These are phyloP conservation scores for Myxozyma geophila DNA, from an alignment of 805 yeast species.

Conservation along the genomic window DNA sequence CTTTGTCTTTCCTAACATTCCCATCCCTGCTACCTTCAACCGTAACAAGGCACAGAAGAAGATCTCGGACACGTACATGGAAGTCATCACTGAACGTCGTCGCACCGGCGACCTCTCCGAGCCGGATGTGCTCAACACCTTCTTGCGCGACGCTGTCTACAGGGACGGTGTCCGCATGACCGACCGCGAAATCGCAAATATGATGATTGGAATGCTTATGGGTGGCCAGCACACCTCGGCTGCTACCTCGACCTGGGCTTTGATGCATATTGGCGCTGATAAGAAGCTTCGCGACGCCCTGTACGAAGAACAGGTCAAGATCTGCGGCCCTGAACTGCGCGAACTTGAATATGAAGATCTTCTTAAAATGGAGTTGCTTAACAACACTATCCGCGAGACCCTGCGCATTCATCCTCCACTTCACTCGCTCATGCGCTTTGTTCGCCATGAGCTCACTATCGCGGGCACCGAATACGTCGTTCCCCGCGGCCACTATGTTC, in stretches of 20 bases:
- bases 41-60: conserved; percentile 88
- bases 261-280: conserved; percentile 85
- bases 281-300: conserved; percentile 85
- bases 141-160: conserved; percentile 80
- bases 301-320: conserved; percentile 70
- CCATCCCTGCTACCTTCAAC: conserved; percentile 78
- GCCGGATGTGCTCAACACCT: conserved; percentile 87
- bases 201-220: conserved; percentile 94
- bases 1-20: conserved; percentile 93
- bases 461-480: conserved; percentile 80
- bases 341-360: conserved; percentile 82
- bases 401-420: conserved; percentile 95
- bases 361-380: conserved; percentile 78
- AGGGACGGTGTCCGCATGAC: conserved; percentile 95
- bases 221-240: conserved; percentile 99
- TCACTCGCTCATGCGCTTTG: conserved; percentile 94
- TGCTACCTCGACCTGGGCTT: conserved; percentile 92
- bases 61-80: conserved; percentile 80
- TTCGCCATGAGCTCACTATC: conserved; percentile 72
- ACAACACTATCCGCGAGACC: conserved; percentile 87
- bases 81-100: conserved; percentile 76
- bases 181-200: conserved; percentile 90
- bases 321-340: conserved; percentile 51
- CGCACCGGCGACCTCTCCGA: conserved; percentile 68
- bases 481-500: conserved; percentile 85